Evolutionary conservation across 2,329 filamentous ascomycete species (phyloP).

Genomic region (Diaporthe sp.): DNA sequence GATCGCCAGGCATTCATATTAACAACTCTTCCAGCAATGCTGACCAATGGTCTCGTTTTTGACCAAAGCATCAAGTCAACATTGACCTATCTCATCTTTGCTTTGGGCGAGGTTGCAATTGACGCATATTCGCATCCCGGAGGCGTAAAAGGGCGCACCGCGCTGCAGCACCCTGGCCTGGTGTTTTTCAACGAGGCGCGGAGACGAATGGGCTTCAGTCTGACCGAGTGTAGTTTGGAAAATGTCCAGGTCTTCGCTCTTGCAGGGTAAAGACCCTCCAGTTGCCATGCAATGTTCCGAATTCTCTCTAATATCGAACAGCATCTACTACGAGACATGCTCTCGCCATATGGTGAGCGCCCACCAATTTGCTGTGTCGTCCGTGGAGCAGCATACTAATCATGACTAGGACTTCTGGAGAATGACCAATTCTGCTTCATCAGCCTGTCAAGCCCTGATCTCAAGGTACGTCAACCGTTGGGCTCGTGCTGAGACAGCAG

Average conservation of each 20-base stretch:
- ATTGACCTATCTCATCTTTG: slow-evolving; percentile 66
- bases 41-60: slow-evolving; percentile 56
- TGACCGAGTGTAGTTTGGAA: slow-evolving; percentile 65
- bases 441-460: slow-evolving; percentile 66
- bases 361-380: not conserved
- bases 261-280: slow-evolving; percentile 55
- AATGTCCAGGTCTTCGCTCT: slow-evolving; percentile 69
- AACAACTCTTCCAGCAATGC: slow-evolving; percentile 56
- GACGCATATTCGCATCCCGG: slow-evolving; percentile 61
- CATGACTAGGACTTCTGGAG: slow-evolving; percentile 68
- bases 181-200: slow-evolving; percentile 72
- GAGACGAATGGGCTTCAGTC: slow-evolving; percentile 66
- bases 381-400: not conserved
- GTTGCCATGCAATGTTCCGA: not conserved
- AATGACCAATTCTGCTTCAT: slow-evolving; percentile 64
- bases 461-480: slow-evolving; percentile 54
- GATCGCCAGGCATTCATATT: slow-evolving; percentile 65
- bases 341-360: slow-evolving; percentile 59
- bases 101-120: slow-evolving; percentile 68
- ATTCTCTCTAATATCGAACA: slow-evolving; percentile 38
- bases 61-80: slow-evolving; percentile 60
- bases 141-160: slow-evolving; percentile 63
- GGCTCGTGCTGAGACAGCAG: not conserved
- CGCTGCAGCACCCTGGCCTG: slow-evolving; percentile 64
- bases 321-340: slow-evolving; percentile 64